phyloP scores from a whole-genome alignment of 331 rosid genomes.

The Malus hybrid region DNA sequence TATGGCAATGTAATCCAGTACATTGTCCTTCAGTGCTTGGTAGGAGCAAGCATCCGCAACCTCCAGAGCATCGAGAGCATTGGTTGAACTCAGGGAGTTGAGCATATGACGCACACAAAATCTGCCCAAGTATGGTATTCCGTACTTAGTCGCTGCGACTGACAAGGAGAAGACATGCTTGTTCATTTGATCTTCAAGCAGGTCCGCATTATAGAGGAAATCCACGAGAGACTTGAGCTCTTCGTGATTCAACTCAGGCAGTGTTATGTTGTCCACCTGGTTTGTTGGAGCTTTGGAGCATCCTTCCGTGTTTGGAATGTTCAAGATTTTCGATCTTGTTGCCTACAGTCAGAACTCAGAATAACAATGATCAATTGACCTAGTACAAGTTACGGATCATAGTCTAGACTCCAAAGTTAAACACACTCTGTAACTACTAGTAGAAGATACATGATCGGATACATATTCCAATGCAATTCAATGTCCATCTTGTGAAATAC shows the following conservation, averaged over 20 bases:
- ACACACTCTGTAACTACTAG: not conserved
- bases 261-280: constrained; percentile 25
- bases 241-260: constrained; percentile 50
- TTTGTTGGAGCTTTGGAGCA: constrained; percentile 45
- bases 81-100: constrained; percentile 30
- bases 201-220: constrained; percentile 53
- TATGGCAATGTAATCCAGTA: constrained; percentile 44
- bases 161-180: constrained; percentile 48
- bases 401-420: not conserved
- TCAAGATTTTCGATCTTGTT: constrained; percentile 65
- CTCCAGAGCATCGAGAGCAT: constrained; percentile 58
- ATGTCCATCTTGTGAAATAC: no score
- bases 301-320: constrained; percentile 54
- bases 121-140: constrained; percentile 42
- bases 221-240: constrained; percentile 57
- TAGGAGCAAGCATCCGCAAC: constrained; percentile 53
- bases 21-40: constrained; percentile 38
- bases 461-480: no score
- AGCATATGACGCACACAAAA: constrained; percentile 49
- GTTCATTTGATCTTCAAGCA: constrained; percentile 40
- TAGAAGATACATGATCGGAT: no score
- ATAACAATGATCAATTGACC: not conserved
- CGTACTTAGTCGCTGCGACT: constrained; percentile 69
- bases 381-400: not conserved
- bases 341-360: constrained; percentile 30